Base-by-base conservation (phyloP, 1,284 basidiomycete genomes). In the Malassezia furfur region DNA sequence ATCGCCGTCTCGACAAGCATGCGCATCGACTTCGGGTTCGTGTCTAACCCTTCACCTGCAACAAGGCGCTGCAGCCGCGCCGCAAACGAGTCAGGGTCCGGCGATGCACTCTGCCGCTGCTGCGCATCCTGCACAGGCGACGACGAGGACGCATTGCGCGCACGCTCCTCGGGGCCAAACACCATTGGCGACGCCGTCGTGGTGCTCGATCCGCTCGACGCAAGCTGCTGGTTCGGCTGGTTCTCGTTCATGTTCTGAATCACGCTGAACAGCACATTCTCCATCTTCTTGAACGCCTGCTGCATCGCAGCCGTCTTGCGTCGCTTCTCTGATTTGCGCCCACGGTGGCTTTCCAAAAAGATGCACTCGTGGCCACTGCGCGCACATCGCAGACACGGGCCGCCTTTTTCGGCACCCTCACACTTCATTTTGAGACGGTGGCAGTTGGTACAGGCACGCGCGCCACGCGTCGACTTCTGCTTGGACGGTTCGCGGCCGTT, bases 381-480 rank as follows among this genome's bases (percentile, higher is more conserved):
- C 44, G 60, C 55, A 49, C 78, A 68, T 32, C 78, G 78, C 62
- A 90, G 91, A 78, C 91, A 96, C 0, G 91, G 89, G 0, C 88
- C 87, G 0, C 88, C 90, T 34, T 91, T 76, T 69, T 94, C 91
- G 1, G 88, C 88, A 35, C 87, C 90, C 17, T 94, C 88, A 65
- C 93, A 98, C 65, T 93, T 88, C 93, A 98, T 98, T 79, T 98
- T 98, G 61, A 96, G 83, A 46, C 90, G 85, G 32, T 93, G 84
- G 75, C 93, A 96, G 31, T 91, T 88, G 0, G 87, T 90, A 65
- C 91, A 94, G 0, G 91, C 91, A 50, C 88, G 89, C 63, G 30
- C 59, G 28, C 71, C 71, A 12, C 72, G 66, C 14, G 70, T 74
- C 0, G 71, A 65, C 47, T 74, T 74, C 25, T 66, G 63, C 50